These are phyloP conservation scores for Trichosanthes truncata DNA, from an alignment of 306 rosid species.

Conservation along the genomic window DNA sequence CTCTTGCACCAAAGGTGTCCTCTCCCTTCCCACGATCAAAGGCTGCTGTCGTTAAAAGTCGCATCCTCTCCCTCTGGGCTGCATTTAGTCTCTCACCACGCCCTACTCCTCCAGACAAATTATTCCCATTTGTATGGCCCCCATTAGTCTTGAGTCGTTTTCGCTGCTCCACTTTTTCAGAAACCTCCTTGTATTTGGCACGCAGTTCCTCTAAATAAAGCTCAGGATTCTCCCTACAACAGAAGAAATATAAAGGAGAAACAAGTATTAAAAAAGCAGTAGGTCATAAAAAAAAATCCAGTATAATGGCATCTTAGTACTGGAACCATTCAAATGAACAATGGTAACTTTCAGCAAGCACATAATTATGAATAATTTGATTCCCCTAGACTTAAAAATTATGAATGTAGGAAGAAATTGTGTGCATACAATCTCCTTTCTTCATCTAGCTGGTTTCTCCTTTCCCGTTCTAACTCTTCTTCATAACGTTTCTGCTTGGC, in stretches of 20 bases:
- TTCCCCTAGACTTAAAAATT: background rate
- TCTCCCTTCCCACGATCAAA: conserved; percentile 96
- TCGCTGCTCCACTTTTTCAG: conserved; percentile 64
- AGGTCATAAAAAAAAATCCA: background rate
- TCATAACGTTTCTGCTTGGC: conserved; percentile 76
- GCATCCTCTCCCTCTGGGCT: conserved; percentile 97
- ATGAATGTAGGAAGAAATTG: background rate
- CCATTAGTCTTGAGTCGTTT: conserved; percentile 62
- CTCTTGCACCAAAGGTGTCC: conserved; percentile 79
- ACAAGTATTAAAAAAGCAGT: background rate
- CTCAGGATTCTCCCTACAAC: conserved; percentile 71
- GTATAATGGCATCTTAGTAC: background rate
- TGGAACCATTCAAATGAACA: conserved; percentile 9
- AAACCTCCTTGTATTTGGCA: conserved; percentile 60
- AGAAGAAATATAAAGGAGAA: background rate
- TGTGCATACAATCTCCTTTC: conserved; percentile 56
- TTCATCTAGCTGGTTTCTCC: conserved; percentile 70
- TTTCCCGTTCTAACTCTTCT: conserved; percentile 65
- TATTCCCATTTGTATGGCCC: conserved; percentile 49
- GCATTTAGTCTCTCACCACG: conserved; percentile 95
- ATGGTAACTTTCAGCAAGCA: conserved; percentile 10
- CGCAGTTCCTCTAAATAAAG: conserved; percentile 71
- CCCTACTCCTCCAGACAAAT: conserved; percentile 55
- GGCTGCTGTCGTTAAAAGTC: conserved; percentile 94
- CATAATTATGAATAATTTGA: background rate